These are phyloP conservation scores for Penstemon newberryi DNA, from an alignment of 257 asterid species.

Conservation along the genomic window DNA sequence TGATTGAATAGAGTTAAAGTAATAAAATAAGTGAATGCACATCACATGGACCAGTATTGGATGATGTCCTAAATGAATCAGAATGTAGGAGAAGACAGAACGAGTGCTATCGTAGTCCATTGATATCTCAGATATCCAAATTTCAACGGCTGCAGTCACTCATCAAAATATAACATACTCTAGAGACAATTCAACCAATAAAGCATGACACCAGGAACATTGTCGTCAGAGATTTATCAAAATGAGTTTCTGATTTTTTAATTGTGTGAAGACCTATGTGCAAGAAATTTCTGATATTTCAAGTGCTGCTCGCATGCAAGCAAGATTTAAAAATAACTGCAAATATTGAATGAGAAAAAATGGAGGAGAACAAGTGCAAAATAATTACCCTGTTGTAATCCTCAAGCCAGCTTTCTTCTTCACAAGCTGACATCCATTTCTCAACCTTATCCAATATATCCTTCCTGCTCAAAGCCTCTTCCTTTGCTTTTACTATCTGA, in stretches of 20 bases:
- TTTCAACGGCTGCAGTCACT: background rate
- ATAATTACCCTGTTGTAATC: slow-evolving; percentile 83
- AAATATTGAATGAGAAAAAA: background rate
- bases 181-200: slow-evolving; percentile 3
- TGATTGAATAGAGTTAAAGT: background rate
- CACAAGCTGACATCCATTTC: slow-evolving; percentile 97
- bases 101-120: background rate
- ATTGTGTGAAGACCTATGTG: background rate
- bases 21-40: background rate
- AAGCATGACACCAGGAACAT: background rate
- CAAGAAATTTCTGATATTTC: slow-evolving; percentile 8
- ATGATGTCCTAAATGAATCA: background rate
- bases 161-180: background rate
- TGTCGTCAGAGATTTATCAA: background rate
- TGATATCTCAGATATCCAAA: background rate
- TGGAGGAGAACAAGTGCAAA: slow-evolving; percentile 1
- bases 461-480: slow-evolving; percentile 86
- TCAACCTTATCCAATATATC: slow-evolving; percentile 98
- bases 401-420: slow-evolving; percentile 98
- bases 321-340: background rate
- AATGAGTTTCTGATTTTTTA: background rate
- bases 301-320: slow-evolving; percentile 6
- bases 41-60: background rate
- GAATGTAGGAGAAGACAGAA: background rate
- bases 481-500: slow-evolving; percentile 84